Percentiles rank a stretch among this genome's conserved stretches.
Conservation (phyloP, 129 eudicot genomes). For the Dittrichia graveolens region DNA sequence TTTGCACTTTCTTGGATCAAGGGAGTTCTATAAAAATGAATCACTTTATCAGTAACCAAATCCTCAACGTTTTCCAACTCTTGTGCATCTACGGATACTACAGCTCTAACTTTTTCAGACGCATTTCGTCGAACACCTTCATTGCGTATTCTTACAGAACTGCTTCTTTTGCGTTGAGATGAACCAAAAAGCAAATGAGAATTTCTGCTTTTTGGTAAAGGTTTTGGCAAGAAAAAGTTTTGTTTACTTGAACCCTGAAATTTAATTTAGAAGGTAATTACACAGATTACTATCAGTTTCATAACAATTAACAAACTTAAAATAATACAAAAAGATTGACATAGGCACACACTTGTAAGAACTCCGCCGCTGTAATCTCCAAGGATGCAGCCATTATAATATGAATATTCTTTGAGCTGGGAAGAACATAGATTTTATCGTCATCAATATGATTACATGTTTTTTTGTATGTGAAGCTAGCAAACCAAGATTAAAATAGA, state of each 20-base stretch:
- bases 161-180: conserved; percentile 21
- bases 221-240: conserved; percentile 53
- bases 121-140: conserved; percentile 33
- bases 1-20: conserved; percentile 74
- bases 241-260: conserved; percentile 53
- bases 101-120: conserved; percentile 49
- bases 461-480: not conserved
- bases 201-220: conserved; percentile 43
- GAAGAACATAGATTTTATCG: not conserved
- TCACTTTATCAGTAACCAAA: conserved; percentile 44
- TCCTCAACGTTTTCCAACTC: conserved; percentile 38
- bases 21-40: conserved; percentile 79
- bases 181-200: conserved; percentile 38
- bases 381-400: conserved; percentile 46
- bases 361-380: conserved; percentile 49
- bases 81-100: conserved; percentile 50
- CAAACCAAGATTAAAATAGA: not conserved
- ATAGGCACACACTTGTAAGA: conserved; percentile 50
- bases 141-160: conserved; percentile 27
- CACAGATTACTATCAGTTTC: not conserved
- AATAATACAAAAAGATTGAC: not conserved
- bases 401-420: conserved; percentile 6
- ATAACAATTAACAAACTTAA: not conserved
- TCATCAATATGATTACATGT: not conserved
- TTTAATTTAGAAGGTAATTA: not conserved